Evolutionary conservation across 1,139 yeast genomes (phyloP), one percentile per base, ranked within the genome.

Genomic region (Taphrina sp.): DNA sequence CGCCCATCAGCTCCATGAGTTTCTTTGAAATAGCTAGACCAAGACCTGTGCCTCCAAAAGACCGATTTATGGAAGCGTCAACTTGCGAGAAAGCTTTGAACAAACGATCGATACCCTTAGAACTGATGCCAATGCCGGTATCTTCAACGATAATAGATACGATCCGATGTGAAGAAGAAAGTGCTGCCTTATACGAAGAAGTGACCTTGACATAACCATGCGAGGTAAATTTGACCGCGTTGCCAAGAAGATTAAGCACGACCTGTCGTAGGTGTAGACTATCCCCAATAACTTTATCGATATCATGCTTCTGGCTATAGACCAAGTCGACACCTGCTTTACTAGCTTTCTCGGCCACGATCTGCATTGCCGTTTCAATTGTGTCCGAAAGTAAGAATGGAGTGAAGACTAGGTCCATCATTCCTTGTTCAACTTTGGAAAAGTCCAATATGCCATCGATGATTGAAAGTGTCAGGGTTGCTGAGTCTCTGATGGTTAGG

Each of bases 211-310:
- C 58, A 63, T 80, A 81, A 41, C 92, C 92, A 60, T 75, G 72
- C 59, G 79, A 81, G 7, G 96, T 88, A 63, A 89, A 89, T 66
- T 89, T 89, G 62, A 89, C 74, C 1, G 95, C 85, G 68, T 86
- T 89, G 12, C 94, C 85, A 3, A 88, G 92, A 59, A 88, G 72
- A 64, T 89, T 89, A 88, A 88, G 85, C 16, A 88, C 83, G 56
- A 89, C 84, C 69, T 89, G 96, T 53, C 88, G 83, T 41, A 88
- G 82, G 67, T 96, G 74, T 66, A 87, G 86, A 4, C 94, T 81
- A 69, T 89, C 96, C 10, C 95, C 96, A 69, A 88, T 82, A 68
- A 82, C 74, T 64, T 77, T 78, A 65, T 80, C 86, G 0, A 85
- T 83, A 19, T 5, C 39, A 36, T 33, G 38, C 14, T 43, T 26